A percentile compares a stretch with the other conserved stretches of the same genome.
Conservation (phyloP, 2,329 filamentous ascomycete genomes). For the Beauveria bassiana region DNA sequence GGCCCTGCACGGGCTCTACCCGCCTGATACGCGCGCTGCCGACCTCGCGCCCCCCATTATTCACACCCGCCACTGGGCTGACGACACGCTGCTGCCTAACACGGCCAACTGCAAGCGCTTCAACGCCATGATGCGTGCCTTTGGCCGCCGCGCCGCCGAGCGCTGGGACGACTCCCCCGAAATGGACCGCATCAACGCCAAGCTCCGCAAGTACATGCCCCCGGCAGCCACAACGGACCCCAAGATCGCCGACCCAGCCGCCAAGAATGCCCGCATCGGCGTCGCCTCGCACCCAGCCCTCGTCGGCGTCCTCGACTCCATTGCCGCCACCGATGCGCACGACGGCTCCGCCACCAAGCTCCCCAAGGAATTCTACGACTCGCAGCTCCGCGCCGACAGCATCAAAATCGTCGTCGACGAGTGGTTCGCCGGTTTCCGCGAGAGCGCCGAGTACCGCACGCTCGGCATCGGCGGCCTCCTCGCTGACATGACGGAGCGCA, state of each 20-base stretch:
- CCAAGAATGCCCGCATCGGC: slow-evolving; percentile 50
- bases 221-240: slow-evolving; percentile 36
- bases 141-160: slow-evolving; percentile 62
- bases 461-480: slow-evolving; percentile 80
- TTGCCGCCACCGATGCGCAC: slow-evolving; percentile 84
- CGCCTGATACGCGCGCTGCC: slow-evolving; percentile 35
- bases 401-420: slow-evolving; percentile 77
- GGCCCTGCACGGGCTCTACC: slow-evolving; percentile 68
- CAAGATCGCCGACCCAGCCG: not conserved
- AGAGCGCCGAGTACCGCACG: slow-evolving; percentile 78
- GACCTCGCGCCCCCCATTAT: slow-evolving; percentile 56
- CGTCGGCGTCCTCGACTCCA: slow-evolving; percentile 86
- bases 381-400: slow-evolving; percentile 59
- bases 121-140: slow-evolving; percentile 59
- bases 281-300: slow-evolving; percentile 80
- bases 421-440: slow-evolving; percentile 83
- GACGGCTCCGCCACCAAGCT: slow-evolving; percentile 58
- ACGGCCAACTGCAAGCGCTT: slow-evolving; percentile 67
- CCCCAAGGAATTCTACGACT: slow-evolving; percentile 81
- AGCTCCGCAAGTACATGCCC: slow-evolving; percentile 83
- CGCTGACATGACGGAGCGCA: slow-evolving; percentile 72
- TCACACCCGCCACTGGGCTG: slow-evolving; percentile 52
- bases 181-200: slow-evolving; percentile 72
- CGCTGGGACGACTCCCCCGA: slow-evolving; percentile 71
- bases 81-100: slow-evolving; percentile 78